Base-by-base conservation (phyloP, 2,329 filamentous ascomycete species). In the Fusarium sterilihyphosum region DNA sequence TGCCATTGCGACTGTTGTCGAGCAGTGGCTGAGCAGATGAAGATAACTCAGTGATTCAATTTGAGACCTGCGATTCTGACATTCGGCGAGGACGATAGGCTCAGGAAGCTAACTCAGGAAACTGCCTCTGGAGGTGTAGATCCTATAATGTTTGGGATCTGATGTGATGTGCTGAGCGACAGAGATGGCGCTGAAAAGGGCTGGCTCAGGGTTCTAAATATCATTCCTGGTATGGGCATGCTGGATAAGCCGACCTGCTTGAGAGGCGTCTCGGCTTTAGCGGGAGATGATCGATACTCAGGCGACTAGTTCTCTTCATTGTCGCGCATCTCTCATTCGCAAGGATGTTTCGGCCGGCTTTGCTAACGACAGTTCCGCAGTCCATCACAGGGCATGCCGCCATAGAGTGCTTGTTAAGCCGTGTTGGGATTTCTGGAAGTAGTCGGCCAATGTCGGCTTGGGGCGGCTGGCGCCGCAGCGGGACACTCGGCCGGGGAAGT, bases 361-460 rank as follows among this genome's bases (percentile, higher is more conserved):
- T 60, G 47, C 53, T 50, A 59, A 65, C 72, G 64, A 66, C 67
- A 70, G 61, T 76, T 75, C 73, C 73, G 73, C 73, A 75, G 52
- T 71, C 41, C 50, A 61, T 64, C 65, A 70, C 58, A 62, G 40
- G 59, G 60, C 50, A 60, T 54, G 46, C 65, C 65, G 65, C 49
- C 44, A 44, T 37, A 40, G 33, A 40, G 53, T 62, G 52, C 68
- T 73, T 56, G 64, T 65, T 70, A 75, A 73, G 68, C 72, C 70
- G 65, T 63, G 69, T 61, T 61, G 66, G 58, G 43, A 31, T 53
- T 38, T 50, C 50, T 56, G 63, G 61, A 53, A 67, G 58, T 57
- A 57, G 63, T 66, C 84, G 84, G 84, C 81, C 80, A 83, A 75
- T 70, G 63, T 79, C 84, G 84, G 84, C 82, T 85, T 84, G 66